Conservation (phyloP, 345 rosid genomes). For the Cochlearia excelsa region DNA sequence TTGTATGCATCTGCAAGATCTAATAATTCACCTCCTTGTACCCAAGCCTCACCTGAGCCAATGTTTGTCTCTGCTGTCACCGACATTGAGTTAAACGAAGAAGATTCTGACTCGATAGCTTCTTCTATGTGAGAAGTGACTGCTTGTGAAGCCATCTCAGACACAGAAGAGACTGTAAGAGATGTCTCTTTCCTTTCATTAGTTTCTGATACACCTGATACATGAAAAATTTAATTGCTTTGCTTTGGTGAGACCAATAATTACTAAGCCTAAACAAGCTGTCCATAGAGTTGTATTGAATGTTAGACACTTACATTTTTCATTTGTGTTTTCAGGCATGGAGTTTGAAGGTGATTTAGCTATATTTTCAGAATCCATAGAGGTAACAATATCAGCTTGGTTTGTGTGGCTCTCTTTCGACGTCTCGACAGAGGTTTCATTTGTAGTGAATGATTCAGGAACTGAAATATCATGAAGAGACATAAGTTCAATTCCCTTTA, state of each 20-base stretch:
- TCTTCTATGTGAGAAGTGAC: slow-evolving; percentile 21
- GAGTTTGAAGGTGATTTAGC: slow-evolving; percentile 28
- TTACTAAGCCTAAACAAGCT: slow-evolving; percentile 1
- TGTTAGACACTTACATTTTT: slow-evolving; percentile 46
- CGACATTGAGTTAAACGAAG: slow-evolving; percentile 37
- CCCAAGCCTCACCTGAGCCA: slow-evolving; percentile 33
- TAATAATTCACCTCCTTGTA: slow-evolving; percentile 35
- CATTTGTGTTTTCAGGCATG: slow-evolving; percentile 40
- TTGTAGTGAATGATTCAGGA: slow-evolving; percentile 28
- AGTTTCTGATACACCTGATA: slow-evolving; percentile 41
- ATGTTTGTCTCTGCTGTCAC: slow-evolving; percentile 42
- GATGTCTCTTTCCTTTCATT: slow-evolving; percentile 37
- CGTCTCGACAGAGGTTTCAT: slow-evolving; percentile 33
- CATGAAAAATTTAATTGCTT: not conserved
- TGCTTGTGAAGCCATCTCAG: slow-evolving; percentile 19
- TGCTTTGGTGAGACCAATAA: slow-evolving; percentile 12
- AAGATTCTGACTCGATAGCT: slow-evolving; percentile 26
- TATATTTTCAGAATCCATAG: slow-evolving; percentile 29
- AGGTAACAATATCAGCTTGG: slow-evolving; percentile 15
- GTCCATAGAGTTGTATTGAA: not conserved
- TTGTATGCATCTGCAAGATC: slow-evolving; percentile 88
- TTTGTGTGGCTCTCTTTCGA: slow-evolving; percentile 31
- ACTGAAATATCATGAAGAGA: slow-evolving; percentile 25
- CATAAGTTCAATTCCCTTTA: slow-evolving; percentile 27
- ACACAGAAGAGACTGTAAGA: slow-evolving; percentile 41